Conservation (phyloP, 306 rosid species). For the Cicer pinnatifidum region DNA sequence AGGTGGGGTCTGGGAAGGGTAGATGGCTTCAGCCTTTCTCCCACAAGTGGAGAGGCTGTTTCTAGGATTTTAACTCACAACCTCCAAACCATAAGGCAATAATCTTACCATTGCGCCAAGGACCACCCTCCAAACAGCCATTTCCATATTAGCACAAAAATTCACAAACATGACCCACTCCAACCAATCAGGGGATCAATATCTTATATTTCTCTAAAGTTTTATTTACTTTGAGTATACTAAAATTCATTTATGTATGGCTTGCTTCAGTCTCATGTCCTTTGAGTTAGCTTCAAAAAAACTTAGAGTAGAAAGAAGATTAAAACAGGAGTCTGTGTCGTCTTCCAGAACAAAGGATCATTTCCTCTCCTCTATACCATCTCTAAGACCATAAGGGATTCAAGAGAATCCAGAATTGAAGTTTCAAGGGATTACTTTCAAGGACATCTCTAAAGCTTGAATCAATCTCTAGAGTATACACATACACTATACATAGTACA, state of each 20-base stretch:
- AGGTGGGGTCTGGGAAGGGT: too few species aligned
- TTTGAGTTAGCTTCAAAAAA: constrained; percentile 5
- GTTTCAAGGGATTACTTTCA: too few species aligned
- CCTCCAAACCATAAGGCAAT: too few species aligned
- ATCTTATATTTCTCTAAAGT: background rate
- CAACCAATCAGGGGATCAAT: constrained; percentile 35
- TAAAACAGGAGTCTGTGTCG: background rate
- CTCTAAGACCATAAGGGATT: background rate
- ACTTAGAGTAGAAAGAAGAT: background rate
- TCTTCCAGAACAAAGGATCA: background rate
- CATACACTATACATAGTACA: background rate
- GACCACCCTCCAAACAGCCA: background rate
- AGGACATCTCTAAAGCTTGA: too few species aligned
- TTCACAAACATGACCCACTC: constrained; percentile 11
- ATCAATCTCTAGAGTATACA: background rate
- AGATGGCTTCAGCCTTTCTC: too few species aligned
- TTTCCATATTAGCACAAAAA: background rate
- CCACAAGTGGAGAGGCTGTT: too few species aligned
- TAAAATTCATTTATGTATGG: constrained; percentile 20
- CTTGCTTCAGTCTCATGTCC: constrained; percentile 22
- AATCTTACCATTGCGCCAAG: too few species aligned
- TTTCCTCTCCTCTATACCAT: background rate
- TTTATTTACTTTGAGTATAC: background rate
- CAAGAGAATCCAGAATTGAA: too few species aligned
- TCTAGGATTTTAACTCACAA: too few species aligned